These are phyloP conservation scores for Monosporascus sp. DNA, from an alignment of 2,329 filamentous ascomycete genomes.

Conservation along the genomic window DNA sequence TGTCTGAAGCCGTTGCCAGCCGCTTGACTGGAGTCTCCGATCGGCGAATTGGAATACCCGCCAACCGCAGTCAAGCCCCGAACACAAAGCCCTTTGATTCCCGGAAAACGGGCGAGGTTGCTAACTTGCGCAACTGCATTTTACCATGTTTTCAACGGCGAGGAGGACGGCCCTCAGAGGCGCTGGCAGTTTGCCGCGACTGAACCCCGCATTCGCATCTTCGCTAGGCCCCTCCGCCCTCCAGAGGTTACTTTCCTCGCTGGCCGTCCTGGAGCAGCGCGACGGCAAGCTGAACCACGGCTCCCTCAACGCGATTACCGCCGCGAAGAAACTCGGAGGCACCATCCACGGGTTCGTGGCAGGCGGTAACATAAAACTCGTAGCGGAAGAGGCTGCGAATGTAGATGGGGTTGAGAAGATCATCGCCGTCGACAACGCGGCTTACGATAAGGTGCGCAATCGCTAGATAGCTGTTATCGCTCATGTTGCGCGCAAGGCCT, in stretches of 20 bases:
- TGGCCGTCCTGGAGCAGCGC: slow-evolving; percentile 88
- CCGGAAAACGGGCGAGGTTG: background rate
- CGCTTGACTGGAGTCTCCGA: background rate
- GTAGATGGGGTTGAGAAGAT: slow-evolving; percentile 89
- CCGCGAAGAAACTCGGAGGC: slow-evolving; percentile 81
- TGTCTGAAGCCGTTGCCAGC: background rate
- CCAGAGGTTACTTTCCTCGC: slow-evolving; percentile 72
- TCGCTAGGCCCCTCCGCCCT: slow-evolving; percentile 46
- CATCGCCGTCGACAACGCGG: slow-evolving; percentile 77
- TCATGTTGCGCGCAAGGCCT: too few species aligned
- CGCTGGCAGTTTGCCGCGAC: slow-evolving; percentile 15
- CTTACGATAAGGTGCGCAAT: slow-evolving; percentile 75
- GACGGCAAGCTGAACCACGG: slow-evolving; percentile 80
- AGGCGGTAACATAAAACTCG: slow-evolving; percentile 67
- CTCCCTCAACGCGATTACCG: slow-evolving; percentile 79
- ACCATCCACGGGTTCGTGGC: slow-evolving; percentile 83
- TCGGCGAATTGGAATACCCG: background rate
- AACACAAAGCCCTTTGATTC: background rate
- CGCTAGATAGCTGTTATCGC: too few species aligned
- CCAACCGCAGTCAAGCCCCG: background rate
- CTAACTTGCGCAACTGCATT: background rate
- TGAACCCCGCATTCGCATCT: slow-evolving; percentile 23
- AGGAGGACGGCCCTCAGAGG: slow-evolving; percentile 21
- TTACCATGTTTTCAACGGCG: slow-evolving; percentile 22
- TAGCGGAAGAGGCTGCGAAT: slow-evolving; percentile 80